Evolutionary conservation across 805 yeast species (phyloP).

Genomic region (Candida tammaniensis): DNA sequence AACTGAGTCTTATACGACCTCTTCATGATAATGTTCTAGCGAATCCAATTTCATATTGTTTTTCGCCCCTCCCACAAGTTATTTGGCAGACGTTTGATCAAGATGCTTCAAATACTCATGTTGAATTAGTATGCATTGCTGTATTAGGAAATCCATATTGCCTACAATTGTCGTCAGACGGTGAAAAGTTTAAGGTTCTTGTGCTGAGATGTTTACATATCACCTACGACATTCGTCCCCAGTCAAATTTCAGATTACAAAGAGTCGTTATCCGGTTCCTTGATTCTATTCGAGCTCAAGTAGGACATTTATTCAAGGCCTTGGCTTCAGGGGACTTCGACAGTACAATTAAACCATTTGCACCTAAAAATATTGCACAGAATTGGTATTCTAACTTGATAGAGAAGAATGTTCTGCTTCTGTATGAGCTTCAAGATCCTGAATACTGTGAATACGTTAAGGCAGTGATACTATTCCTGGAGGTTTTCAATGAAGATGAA

Average conservation of each 20-base stretch:
- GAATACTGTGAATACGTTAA: constrained; percentile 6
- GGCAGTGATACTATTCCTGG: background rate
- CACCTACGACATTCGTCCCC: constrained; percentile 6
- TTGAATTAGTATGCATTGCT: constrained; percentile 29
- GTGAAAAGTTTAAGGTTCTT: constrained; percentile 18
- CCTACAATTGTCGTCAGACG: too few species aligned
- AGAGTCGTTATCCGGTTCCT: constrained; percentile 5
- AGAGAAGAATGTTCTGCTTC: constrained; percentile 3
- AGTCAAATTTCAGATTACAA: constrained; percentile 7
- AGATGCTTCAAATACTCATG: constrained; percentile 39
- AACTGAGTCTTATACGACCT: constrained; percentile 2
- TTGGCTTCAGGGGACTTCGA: background rate
- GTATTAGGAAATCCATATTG: too few species aligned
- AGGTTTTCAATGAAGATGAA: background rate
- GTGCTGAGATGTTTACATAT: constrained; percentile 16
- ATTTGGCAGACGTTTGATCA: constrained; percentile 27
- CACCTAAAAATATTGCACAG: constrained; percentile 7
- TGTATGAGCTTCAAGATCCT: constrained; percentile 4
- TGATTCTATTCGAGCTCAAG: background rate
- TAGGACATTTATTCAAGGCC: background rate
- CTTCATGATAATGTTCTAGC: too few species aligned
- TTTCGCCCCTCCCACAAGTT: constrained; percentile 1
- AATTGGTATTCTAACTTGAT: constrained; percentile 11
- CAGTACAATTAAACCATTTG: background rate
- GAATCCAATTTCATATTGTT: too few species aligned